Percentiles rank a stretch among this genome's conserved stretches.
phyloP scores from a whole-genome alignment of 306 rosid species.

The Corylus heterophylla region DNA sequence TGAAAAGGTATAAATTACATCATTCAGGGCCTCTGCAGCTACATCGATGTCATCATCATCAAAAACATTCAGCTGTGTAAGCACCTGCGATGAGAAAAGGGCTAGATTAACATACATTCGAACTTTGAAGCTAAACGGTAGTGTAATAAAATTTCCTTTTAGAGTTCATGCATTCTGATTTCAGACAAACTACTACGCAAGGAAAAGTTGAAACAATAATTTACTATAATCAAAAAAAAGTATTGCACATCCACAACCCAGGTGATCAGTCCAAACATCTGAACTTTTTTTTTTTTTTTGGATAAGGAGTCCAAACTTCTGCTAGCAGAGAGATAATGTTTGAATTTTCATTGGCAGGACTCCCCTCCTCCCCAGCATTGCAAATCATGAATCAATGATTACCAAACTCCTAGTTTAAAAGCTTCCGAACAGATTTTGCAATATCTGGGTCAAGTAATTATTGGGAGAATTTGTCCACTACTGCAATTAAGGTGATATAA shows the following conservation, averaged over 20 bases:
- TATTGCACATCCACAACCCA: not conserved
- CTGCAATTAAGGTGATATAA: not conserved
- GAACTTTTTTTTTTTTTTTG: not conserved
- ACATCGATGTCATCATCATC: constrained; percentile 71
- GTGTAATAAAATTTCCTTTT: not conserved
- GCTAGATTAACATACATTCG: constrained; percentile 1
- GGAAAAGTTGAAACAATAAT: not conserved
- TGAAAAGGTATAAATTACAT: constrained; percentile 49
- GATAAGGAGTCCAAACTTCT: no score
- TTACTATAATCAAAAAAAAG: not conserved
- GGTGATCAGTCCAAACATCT: not conserved
- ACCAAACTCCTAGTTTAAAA: not conserved
- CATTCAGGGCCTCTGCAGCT: constrained; percentile 84
- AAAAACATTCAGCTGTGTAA: constrained; percentile 76
- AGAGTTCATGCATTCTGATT: not conserved
- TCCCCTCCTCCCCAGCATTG: not conserved
- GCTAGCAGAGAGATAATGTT: not conserved
- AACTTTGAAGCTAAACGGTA: not conserved
- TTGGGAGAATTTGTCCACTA: no score
- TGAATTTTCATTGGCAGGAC: not conserved
- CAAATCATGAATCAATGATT: not conserved
- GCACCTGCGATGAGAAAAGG: constrained; percentile 56
- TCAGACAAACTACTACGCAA: not conserved
- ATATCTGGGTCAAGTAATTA: not conserved
- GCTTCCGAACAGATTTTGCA: not conserved